Base-by-base conservation (phyloP, 2,329 filamentous ascomycete genomes). In the Simplicillium aogashimaense region DNA sequence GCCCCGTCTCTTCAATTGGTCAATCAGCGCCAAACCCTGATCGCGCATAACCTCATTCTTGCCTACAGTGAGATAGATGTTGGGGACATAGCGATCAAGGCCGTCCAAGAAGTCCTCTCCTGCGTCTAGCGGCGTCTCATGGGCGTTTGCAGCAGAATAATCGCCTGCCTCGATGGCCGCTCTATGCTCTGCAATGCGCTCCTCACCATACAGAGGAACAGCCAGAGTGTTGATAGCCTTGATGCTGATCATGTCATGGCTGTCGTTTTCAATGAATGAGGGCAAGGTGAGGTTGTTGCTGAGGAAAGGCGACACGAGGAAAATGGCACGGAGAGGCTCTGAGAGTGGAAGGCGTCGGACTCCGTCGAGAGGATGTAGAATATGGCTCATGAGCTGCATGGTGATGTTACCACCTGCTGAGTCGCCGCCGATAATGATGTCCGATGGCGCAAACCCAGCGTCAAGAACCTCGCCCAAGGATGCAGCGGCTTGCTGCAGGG, bases 351-450 rank as follows among this genome's bases (percentile, higher is more conserved):
- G 36, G 10, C 36, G 40, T 4, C 41, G 33, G 3, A 48, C 51
- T 2, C 41, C 45, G 1, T 50, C 45, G 29, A 56, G 53, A 1
- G 59, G 58, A 16, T 57, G 53, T 9, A 61, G 31, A 3, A 63
- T 32, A 36, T 64, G 60, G 9, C 52, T 43, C 9, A 63, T 43
- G 7, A 63, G 38, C 43, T 59, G 55, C 10, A 49, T 44, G 1
- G 55, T 50, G 28, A 64, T 36, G 41, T 63, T 62, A 0, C 54
- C 61, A 12, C 61, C 61, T 0, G 59, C 59, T 10, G 60, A 63
- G 37, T 64, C 61, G 3, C 59, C 59, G 3, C 60, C 60, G 8
- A 64, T 38, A 35, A 60, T 44, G n/a, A 64, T 46, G 35, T 62
- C 46, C 2, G 44, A 40, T 0, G 60, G 52, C 3, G 32, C 29